A percentile compares a stretch with the other conserved stretches of the same genome.
Evolutionary conservation across 1,284 basidiomycete species (phyloP).

Genomic region (Rhodotorula sp.): DNA sequence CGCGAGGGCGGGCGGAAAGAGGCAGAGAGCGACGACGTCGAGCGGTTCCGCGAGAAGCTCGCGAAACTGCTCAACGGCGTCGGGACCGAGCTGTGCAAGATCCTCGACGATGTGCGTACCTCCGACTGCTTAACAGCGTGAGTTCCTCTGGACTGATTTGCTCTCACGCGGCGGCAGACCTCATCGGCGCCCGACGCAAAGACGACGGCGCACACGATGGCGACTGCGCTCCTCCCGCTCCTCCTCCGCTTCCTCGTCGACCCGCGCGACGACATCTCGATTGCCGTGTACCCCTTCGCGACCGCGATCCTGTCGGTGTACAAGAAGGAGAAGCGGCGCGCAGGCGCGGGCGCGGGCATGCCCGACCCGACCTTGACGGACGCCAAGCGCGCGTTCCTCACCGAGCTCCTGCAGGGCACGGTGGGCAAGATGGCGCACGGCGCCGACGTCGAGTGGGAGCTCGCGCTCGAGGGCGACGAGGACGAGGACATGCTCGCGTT

Average conservation of each 20-base stretch:
- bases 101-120: constrained; percentile 69
- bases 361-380: constrained; percentile 57
- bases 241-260: constrained; percentile 88
- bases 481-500: constrained; percentile 82
- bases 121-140: not conserved
- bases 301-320: constrained; percentile 72
- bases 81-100: constrained; percentile 80
- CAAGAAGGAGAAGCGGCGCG: constrained; percentile 71
- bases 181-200: constrained; percentile 64
- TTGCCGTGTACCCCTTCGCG: constrained; percentile 75
- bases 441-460: constrained; percentile 75
- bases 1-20: constrained; percentile 65
- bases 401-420: constrained; percentile 74
- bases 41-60: constrained; percentile 84
- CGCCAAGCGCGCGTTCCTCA: constrained; percentile 75
- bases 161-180: constrained; percentile 55
- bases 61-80: constrained; percentile 81
- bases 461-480: constrained; percentile 66
- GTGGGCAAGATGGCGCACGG: constrained; percentile 69
- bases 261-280: constrained; percentile 79
- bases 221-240: constrained; percentile 73
- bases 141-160: not conserved
- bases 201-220: constrained; percentile 66
- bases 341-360: constrained; percentile 57
- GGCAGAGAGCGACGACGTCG: constrained; percentile 63